Percentiles rank a stretch among this genome's conserved stretches.
phyloP scores from a whole-genome alignment of 1,139 yeast genomes.

The Lodderomyces elongisporus region DNA sequence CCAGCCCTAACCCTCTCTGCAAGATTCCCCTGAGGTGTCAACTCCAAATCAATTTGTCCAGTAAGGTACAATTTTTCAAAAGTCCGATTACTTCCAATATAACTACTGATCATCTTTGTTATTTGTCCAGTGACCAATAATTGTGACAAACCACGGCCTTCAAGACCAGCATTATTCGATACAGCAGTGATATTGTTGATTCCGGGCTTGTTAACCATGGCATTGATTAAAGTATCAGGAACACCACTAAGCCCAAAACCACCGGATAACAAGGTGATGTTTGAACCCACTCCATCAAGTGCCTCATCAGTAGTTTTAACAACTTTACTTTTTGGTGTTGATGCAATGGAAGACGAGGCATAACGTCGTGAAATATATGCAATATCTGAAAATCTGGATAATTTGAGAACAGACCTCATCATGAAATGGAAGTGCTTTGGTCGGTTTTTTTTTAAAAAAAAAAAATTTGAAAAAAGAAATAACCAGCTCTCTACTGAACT shows the following conservation, averaged over 20 bases:
- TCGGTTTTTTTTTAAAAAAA: too few relatives aligned
- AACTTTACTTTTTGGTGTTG: slow-evolving; percentile 19
- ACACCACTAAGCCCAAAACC: slow-evolving; percentile 49
- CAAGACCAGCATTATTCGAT: slow-evolving; percentile 49
- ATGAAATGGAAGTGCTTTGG: too few relatives aligned
- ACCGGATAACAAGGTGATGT: slow-evolving; percentile 36
- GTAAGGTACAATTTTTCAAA: slow-evolving; percentile 37
- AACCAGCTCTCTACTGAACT: too few relatives aligned
- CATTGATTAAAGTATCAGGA: slow-evolving; percentile 42
- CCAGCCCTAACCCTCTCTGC: slow-evolving; percentile 50
- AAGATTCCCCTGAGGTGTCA: slow-evolving; percentile 48
- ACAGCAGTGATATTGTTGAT: slow-evolving; percentile 39
- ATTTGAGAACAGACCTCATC: too few relatives aligned
- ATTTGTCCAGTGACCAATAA: slow-evolving; percentile 41
- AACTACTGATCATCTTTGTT: slow-evolving; percentile 42
- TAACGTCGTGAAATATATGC: too few relatives aligned
- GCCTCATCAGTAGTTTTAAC: slow-evolving; percentile 25
- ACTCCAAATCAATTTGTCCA: slow-evolving; percentile 42
- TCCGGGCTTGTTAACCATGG: slow-evolving; percentile 25
- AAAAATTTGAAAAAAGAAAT: too few relatives aligned
- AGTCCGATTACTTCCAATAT: slow-evolving; percentile 43
- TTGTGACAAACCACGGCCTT: slow-evolving; percentile 40
- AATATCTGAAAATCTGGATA: too few relatives aligned
- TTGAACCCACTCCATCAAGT: slow-evolving; percentile 24
- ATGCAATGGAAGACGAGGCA: too few relatives aligned